These are phyloP conservation scores for Spatholobus suberectus DNA, from an alignment of 306 rosid genomes.

Conservation along the genomic window DNA sequence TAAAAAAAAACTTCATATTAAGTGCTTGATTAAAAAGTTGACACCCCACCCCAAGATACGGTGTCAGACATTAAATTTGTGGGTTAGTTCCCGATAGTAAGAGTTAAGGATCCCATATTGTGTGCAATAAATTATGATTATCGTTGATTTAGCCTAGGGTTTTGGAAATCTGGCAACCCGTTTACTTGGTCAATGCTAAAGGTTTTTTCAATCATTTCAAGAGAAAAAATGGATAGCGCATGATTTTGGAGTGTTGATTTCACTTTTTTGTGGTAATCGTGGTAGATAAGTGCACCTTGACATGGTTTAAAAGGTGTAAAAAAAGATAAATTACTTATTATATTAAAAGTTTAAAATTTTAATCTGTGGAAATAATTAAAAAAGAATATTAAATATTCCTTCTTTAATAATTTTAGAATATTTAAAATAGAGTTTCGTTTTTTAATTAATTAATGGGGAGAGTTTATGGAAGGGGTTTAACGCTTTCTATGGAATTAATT, in stretches of 20 bases:
- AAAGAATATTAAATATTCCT: not conserved
- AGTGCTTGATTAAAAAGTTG: constrained; percentile 18
- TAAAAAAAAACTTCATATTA: constrained; percentile 19
- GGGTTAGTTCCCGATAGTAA: constrained; percentile 45
- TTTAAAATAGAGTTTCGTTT: not conserved
- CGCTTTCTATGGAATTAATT: not conserved
- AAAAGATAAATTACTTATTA: not conserved
- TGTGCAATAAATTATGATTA: constrained; percentile 30
- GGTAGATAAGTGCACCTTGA: not conserved
- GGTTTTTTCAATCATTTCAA: constrained; percentile 21
- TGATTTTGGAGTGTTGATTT: not conserved
- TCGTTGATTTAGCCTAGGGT: constrained; percentile 59
- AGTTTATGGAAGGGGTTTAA: not conserved
- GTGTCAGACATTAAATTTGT: constrained; percentile 49
- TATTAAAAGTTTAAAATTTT: not conserved
- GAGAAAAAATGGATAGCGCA: not conserved
- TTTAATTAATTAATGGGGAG: not conserved
- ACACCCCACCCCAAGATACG: constrained; percentile 32
- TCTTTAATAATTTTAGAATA: not conserved
- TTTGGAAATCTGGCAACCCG: constrained; percentile 45
- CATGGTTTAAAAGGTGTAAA: not conserved
- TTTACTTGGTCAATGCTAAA: constrained; percentile 43
- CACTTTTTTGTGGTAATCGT: not conserved
- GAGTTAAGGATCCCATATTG: constrained; percentile 45
- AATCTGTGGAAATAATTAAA: not conserved